Percentiles rank a stretch among this genome's conserved stretches.
Conservation (phyloP, 2,329 filamentous ascomycete species). For the Trichoderma lentiforme region DNA sequence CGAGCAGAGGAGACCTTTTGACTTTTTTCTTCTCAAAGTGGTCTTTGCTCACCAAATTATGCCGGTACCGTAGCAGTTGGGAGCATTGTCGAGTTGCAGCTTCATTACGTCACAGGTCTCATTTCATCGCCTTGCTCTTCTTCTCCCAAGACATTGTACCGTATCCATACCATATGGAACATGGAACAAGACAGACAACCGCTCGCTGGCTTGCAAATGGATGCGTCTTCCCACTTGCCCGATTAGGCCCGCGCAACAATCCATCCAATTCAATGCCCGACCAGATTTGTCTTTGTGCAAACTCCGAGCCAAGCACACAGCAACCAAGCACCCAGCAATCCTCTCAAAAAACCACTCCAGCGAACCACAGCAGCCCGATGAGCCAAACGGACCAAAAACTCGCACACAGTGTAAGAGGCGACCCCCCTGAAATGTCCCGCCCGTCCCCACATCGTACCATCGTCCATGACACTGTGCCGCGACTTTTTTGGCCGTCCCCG, state of each 20-base stretch:
- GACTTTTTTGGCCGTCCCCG: conserved; percentile 7
- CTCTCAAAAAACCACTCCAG: not conserved
- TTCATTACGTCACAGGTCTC: conserved; percentile 16
- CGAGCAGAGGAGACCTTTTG: not conserved
- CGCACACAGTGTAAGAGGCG: conserved; percentile 14
- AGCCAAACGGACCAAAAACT: not conserved
- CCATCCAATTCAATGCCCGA: not conserved
- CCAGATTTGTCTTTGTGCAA: not conserved
- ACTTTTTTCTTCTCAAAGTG: not conserved
- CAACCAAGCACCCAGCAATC: not conserved
- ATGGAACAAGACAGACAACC: not conserved
- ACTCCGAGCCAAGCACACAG: not conserved
- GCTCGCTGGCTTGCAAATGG: conserved; percentile 8
- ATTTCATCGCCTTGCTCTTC: not conserved
- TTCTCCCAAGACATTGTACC: not conserved
- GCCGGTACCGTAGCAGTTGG: not conserved
- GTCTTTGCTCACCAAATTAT: not conserved
- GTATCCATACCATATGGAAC: not conserved
- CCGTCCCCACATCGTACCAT: conserved; percentile 10
- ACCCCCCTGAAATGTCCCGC: conserved; percentile 17
- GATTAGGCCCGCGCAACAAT: conserved; percentile 6
- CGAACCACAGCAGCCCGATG: conserved; percentile 8
- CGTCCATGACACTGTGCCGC: conserved; percentile 12
- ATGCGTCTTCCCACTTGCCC: conserved; percentile 16
- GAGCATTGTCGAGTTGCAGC: not conserved